Evolutionary conservation across 306 rosid species (phyloP), one percentile per base, ranked within the genome.

Genomic region (Acacia melanoxylon): DNA sequence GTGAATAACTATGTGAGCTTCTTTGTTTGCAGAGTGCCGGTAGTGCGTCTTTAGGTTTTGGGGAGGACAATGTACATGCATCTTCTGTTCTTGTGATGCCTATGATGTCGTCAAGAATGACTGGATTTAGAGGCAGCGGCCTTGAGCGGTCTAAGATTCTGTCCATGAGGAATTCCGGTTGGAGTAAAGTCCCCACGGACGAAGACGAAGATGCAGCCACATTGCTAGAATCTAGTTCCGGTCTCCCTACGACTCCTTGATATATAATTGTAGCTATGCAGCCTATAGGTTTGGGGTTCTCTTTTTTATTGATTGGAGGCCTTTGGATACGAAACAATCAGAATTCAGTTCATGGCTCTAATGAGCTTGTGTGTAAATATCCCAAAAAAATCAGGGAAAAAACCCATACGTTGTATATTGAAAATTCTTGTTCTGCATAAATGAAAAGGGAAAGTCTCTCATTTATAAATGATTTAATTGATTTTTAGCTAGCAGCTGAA

Each of bases 11-110:
- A 35, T 46, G 27, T 8, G 68, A 80, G 62, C 56, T 77, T 81
- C 31, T 86, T 25, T 46, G 87, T 15, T 29, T 89, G 89, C 92
- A 93, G 99, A 75, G 84, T 70, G 86, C 92, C 33, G 91, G 89
- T 78, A 92, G 92, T 66, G 75, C 91, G 35, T 84, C 93, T 61
- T 78, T 95, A 20, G 97, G 98, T 76, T 78, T 92, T 75, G 98
- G 99, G 79, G 99, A 95, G 83, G 95, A 93, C 83, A 88, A 97
- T 65, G 90, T 95, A 12, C 83, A 85, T 76, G 94, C 99, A 77
- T 95, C 99, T 25, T 93, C 98, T 44, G 90, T 92, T 76, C 86
- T 95, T 74, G 99, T 91, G 88, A 95, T 95, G 99, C 99, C 98
- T 16, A 95, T 95, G 98, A 88, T 93, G 88, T 95, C 99, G 44